Evolutionary conservation across 331 rosid species (phyloP), one percentile per base, ranked within the genome.

Genomic region (Phaseolus coccineus): DNA sequence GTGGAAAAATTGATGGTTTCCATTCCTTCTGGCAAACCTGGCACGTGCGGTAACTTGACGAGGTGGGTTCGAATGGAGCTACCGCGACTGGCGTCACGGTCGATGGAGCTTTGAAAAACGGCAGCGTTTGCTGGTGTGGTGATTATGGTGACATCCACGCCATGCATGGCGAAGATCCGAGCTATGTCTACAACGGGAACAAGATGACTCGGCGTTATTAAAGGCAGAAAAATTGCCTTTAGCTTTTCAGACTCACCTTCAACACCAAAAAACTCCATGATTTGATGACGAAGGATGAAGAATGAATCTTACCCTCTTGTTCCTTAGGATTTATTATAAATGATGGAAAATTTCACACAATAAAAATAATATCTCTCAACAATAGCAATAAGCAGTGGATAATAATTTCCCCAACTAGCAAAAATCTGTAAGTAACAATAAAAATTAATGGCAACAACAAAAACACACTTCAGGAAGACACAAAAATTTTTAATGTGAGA

Each of bases 181-280:
- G 82, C 87, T 13, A 37, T 40, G 55, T 84, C 83, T 5, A 82
- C 82, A 31, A 79, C 5, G 8, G 87, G 90, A 1, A 87, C 73
- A 14, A 79, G 68, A 76, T 84, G 87, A 67, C 90, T 85, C 0
- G 77, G 50, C 12, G 77, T 35, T 16, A 47, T 1, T 69, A 33
- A 79, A 0, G 90, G 90, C 12, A 87, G 83, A 61, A 84, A 57
- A 59, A 76, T 62, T 5, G 77, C 47, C 27, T 27, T 58, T 30
- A 78, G 72, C 19, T 0, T 59, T 13, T 28, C 67, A 5, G 9
- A 30, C 0, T 13, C 10, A 13, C 39, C 67, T 11, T 59, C 67
- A 13, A 30, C 40, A 30, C 40, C 40, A 30, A 28, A 12, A 8
- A 22, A 5, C 42, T 12, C 67, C 67, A 59, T 59, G 9, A 19